phyloP scores from a whole-genome alignment of 164 flowering plant genomes.

The Aristolochia fimbriata region DNA sequence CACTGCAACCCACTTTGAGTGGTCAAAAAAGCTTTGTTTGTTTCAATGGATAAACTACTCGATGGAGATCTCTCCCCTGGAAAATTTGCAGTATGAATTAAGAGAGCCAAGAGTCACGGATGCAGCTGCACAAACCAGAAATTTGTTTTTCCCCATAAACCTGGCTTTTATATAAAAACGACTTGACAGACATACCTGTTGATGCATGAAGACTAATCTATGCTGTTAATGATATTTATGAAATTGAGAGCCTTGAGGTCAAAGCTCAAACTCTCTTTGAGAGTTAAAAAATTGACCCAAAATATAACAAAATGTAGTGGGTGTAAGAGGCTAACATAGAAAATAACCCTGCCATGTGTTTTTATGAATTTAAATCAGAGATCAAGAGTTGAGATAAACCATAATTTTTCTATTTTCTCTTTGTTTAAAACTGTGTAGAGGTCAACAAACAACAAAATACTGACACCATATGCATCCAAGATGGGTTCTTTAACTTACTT shows the following conservation, averaged over 20 bases:
- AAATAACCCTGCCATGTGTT: neutral
- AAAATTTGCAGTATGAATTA: neutral
- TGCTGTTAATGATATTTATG: constrained; percentile 14
- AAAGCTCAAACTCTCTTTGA: neutral
- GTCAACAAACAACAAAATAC: neutral
- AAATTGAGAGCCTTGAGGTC: neutral
- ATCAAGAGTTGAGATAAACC: neutral
- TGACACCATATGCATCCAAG: neutral
- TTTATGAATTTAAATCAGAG: neutral
- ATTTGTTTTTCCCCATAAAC: too few species aligned
- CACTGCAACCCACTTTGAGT: too few species aligned
- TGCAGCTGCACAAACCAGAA: constrained; percentile 20
- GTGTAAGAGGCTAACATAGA: neutral
- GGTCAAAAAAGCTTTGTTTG: neutral
- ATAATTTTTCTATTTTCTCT: neutral
- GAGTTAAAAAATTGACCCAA: neutral
- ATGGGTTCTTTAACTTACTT: neutral
- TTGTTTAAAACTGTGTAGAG: neutral
- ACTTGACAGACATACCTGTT: constrained; percentile 49
- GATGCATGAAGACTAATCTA: constrained; percentile 20
- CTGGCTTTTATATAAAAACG: constrained; percentile 4
- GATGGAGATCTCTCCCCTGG: neutral
- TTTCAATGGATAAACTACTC: neutral
- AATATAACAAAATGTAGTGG: neutral
- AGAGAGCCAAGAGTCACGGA: constrained; percentile 6